A percentile compares a stretch with the other conserved stretches of the same genome.
Evolutionary conservation across 306 rosid genomes (phyloP).

Genomic region (Dicorynia guianensis): DNA sequence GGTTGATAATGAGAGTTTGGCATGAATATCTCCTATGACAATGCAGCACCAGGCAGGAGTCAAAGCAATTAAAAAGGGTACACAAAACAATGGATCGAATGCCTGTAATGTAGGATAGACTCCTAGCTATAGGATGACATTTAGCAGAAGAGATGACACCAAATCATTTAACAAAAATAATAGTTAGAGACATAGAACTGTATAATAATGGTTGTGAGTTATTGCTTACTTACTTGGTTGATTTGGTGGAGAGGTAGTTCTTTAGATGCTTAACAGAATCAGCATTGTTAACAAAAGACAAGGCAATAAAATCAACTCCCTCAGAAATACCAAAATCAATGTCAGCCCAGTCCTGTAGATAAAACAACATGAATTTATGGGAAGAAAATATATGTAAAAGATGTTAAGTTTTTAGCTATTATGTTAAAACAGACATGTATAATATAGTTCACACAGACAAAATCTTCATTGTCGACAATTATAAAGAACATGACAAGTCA

Average conservation of each 20-base stretch:
- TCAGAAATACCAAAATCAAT: slow-evolving; percentile 80
- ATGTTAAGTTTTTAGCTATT: slow-evolving; percentile 4
- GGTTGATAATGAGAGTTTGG: background rate
- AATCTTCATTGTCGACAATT: too few species aligned
- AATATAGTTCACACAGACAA: too few species aligned
- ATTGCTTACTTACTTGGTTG: slow-evolving; percentile 65
- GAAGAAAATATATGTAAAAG: slow-evolving; percentile 14
- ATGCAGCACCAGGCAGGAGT: slow-evolving; percentile 20
- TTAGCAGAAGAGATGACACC: slow-evolving; percentile 21
- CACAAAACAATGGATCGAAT: background rate
- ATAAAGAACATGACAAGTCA: too few species aligned
- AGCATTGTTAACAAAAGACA: slow-evolving; percentile 80
- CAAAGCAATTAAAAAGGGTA: background rate
- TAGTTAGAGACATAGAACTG: background rate
- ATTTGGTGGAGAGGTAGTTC: slow-evolving; percentile 68
- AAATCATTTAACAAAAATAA: background rate
- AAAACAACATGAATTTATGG: slow-evolving; percentile 11
- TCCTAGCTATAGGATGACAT: slow-evolving; percentile 14
- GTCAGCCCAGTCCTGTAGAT: slow-evolving; percentile 85
- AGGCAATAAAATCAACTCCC: slow-evolving; percentile 77
- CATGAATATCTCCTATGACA: background rate
- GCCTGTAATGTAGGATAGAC: background rate
- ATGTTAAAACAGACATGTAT: background rate
- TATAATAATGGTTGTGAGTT: slow-evolving; percentile 16
- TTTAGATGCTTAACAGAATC: slow-evolving; percentile 69